Evolutionary conservation across 2,329 filamentous ascomycete species (phyloP).

Genomic region (Thielaviopsis punctulata): DNA sequence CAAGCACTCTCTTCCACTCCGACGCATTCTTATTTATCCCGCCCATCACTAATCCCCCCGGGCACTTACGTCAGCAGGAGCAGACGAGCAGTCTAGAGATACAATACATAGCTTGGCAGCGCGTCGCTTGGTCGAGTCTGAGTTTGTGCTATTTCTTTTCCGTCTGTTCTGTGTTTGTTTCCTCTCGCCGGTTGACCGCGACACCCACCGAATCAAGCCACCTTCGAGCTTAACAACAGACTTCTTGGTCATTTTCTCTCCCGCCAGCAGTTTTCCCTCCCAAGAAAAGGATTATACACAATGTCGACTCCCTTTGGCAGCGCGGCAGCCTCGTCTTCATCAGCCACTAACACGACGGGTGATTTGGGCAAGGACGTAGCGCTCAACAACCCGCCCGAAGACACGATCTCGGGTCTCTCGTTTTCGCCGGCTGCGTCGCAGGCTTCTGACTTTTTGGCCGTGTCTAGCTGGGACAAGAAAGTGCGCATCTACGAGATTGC

Average conservation of each 20-base stretch:
- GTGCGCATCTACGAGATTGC: constrained; percentile 92
- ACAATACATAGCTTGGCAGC: too few species aligned
- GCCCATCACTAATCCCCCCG: too few species aligned
- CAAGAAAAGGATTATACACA: constrained; percentile 14
- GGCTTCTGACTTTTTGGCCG: constrained; percentile 63
- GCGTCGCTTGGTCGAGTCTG: not conserved
- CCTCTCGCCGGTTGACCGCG: not conserved
- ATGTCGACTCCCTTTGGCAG: constrained; percentile 51
- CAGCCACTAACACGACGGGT: constrained; percentile 57
- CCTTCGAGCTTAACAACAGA: too few species aligned
- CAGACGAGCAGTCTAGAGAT: too few species aligned
- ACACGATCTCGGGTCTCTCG: constrained; percentile 73
- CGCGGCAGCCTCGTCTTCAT: constrained; percentile 33
- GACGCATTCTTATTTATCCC: too few species aligned
- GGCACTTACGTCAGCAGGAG: too few species aligned
- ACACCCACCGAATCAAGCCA: too few species aligned
- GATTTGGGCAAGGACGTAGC: constrained; percentile 82
- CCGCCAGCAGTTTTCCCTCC: not conserved
- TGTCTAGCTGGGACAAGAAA: constrained; percentile 94
- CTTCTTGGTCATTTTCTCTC: too few species aligned
- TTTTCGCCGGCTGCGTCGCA: constrained; percentile 50
- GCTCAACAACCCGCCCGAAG: constrained; percentile 61
- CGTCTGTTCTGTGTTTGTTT: not conserved
- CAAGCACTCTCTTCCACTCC: too few species aligned
- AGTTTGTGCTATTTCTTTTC: not conserved